Evolutionary conservation across 169 alveolate species (phyloP).

Genomic region (Plasmodium gonderi): DNA sequence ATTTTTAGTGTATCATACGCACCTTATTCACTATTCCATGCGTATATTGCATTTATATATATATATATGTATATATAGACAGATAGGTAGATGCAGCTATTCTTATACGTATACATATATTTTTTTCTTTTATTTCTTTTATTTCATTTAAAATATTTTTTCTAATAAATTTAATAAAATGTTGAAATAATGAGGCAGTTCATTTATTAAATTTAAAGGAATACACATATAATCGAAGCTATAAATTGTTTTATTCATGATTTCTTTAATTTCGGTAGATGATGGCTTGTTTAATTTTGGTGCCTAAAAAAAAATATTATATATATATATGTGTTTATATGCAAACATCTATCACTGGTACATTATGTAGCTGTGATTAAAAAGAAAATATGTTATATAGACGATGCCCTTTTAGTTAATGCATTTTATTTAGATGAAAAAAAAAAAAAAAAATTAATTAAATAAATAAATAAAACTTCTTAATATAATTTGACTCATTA

Average conservation of each 20-base stretch:
- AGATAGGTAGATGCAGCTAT: no score
- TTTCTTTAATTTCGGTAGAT: constrained; percentile 28
- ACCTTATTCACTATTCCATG: background rate
- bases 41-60: background rate
- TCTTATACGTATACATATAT: constrained; percentile 5
- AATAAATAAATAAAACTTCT: no score
- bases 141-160: constrained; percentile 42
- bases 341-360: background rate
- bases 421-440: background rate
- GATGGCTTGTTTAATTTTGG: constrained; percentile 53
- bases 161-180: constrained; percentile 73
- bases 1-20: background rate
- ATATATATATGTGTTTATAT: constrained; percentile 5
- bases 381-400: background rate
- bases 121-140: background rate
- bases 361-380: background rate
- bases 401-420: background rate
- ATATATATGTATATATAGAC: background rate
- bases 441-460: no score
- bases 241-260: constrained; percentile 57
- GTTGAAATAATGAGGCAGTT: constrained; percentile 41
- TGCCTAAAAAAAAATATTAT: constrained; percentile 7
- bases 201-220: constrained; percentile 63
- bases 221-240: constrained; percentile 73
- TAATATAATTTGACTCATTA: background rate